phyloP scores from a whole-genome alignment of 2,329 filamentous ascomycete genomes.

The Colletotrichum ledebouriae region DNA sequence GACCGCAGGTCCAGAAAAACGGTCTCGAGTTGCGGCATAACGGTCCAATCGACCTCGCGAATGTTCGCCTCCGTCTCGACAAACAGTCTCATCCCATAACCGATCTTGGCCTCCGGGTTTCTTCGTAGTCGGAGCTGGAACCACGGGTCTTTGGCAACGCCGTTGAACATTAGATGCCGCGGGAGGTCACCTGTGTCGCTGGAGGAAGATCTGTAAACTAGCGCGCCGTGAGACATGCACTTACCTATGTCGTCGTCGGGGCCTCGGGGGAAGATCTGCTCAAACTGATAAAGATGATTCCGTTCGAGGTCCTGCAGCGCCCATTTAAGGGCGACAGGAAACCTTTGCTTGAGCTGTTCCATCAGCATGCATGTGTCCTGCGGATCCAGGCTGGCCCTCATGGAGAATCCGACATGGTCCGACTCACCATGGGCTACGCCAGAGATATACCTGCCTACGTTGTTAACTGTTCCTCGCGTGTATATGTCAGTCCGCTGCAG shows the following conservation, averaged over 20 bases:
- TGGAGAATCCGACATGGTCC: constrained; percentile 12
- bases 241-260: constrained; percentile 26
- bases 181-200: background rate
- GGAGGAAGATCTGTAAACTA: constrained; percentile 15
- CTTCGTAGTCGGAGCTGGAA: constrained; percentile 21
- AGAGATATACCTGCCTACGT: constrained; percentile 11
- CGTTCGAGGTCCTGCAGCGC: constrained; percentile 22
- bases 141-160: constrained; percentile 20
- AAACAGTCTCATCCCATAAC: constrained; percentile 25
- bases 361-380: background rate
- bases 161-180: constrained; percentile 33
- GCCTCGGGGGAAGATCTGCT: constrained; percentile 12
- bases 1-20: constrained; percentile 37
- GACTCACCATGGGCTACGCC: background rate
- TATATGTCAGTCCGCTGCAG: constrained; percentile 38
- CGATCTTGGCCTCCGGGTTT: background rate
- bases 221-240: constrained; percentile 28
- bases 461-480: background rate
- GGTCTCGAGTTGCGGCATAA: constrained; percentile 32
- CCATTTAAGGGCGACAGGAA: constrained; percentile 14
- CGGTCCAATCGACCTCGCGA: constrained; percentile 21
- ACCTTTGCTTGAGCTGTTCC: background rate
- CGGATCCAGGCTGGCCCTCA: background rate
- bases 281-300: background rate
- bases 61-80: constrained; percentile 10